Percentiles rank a stretch among this genome's conserved stretches.
Conservation (phyloP, 2,329 filamentous ascomycete genomes). For the Xylaria arbuscula region DNA sequence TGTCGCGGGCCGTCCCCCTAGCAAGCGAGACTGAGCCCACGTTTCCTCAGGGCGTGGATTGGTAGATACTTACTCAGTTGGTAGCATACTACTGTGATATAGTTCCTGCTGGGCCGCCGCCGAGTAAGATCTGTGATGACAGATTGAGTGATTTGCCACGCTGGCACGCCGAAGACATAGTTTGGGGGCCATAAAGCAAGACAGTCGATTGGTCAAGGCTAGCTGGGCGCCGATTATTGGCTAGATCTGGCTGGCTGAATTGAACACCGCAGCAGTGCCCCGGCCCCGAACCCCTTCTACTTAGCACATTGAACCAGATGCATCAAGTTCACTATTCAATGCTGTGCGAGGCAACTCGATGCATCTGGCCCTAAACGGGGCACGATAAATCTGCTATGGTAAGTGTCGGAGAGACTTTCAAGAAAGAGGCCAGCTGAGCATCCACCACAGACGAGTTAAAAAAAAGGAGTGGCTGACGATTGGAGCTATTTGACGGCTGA, state of each 20-base stretch:
- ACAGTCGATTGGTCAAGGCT: slow-evolving; percentile 16
- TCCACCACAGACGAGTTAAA: not conserved
- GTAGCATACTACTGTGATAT: not conserved
- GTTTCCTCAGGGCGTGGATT: not conserved
- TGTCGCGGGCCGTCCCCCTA: slow-evolving; percentile 33
- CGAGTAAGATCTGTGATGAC: slow-evolving; percentile 21
- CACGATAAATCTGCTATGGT: not conserved
- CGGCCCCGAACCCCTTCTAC: not conserved
- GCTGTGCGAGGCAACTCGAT: slow-evolving; percentile 26
- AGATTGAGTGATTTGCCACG: slow-evolving; percentile 32
- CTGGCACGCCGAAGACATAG: slow-evolving; percentile 16
- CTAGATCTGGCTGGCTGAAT: slow-evolving; percentile 26
- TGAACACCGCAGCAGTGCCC: not conserved
- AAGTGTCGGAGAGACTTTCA: not conserved
- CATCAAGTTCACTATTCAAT: slow-evolving; percentile 1
- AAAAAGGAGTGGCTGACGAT: not conserved
- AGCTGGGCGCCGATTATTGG: slow-evolving; percentile 6
- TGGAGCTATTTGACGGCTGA: not conserved
- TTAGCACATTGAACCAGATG: not conserved
- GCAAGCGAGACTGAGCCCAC: slow-evolving; percentile 8
- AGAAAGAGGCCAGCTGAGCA: slow-evolving; percentile 12
- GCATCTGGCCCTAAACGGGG: slow-evolving; percentile 17
- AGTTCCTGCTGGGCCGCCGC: not conserved
- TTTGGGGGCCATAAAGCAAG: slow-evolving; percentile 10
- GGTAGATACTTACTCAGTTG: too few species aligned